phyloP scores from a whole-genome alignment of 305 asterid species.

The Solanum aculeatissimum region DNA sequence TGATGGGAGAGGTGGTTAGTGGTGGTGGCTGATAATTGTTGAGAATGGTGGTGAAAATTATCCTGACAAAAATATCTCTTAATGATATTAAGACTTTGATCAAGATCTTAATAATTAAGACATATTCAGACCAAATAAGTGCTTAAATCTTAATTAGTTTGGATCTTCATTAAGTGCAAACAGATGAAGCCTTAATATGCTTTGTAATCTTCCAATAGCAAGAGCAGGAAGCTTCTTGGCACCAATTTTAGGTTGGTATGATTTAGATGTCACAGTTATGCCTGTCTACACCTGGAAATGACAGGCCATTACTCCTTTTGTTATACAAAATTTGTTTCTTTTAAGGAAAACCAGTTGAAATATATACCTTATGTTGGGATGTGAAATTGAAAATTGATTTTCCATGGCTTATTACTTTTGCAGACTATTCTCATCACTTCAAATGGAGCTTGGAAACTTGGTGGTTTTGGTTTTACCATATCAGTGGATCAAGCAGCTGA shows the following conservation, averaged over 20 bases:
- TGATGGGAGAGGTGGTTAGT: neutral
- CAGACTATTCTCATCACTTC: slow-evolving; percentile 87
- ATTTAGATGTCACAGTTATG: neutral
- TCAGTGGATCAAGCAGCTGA: slow-evolving; percentile 66
- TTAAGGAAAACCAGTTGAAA: neutral
- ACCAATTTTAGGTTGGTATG: neutral
- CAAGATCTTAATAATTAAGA: neutral
- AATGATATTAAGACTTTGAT: neutral
- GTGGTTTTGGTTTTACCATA: slow-evolving; percentile 88
- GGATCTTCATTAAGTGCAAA: neutral
- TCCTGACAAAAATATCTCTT: neutral
- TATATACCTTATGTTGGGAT: slow-evolving; percentile 4
- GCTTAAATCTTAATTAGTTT: neutral
- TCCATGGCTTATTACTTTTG: slow-evolving; percentile 5
- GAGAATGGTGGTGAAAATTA: neutral
- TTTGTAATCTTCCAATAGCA: neutral
- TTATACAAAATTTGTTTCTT: neutral
- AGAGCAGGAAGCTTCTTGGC: neutral
- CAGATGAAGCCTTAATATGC: neutral
- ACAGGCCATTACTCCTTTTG: neutral
- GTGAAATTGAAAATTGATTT: neutral
- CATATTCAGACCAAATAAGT: neutral
- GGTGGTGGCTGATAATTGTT: neutral
- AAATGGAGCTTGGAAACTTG: slow-evolving; percentile 99
- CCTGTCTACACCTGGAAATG: neutral